phyloP scores from a whole-genome alignment of 108 stramenopile species.

The Ochromonas danica region DNA sequence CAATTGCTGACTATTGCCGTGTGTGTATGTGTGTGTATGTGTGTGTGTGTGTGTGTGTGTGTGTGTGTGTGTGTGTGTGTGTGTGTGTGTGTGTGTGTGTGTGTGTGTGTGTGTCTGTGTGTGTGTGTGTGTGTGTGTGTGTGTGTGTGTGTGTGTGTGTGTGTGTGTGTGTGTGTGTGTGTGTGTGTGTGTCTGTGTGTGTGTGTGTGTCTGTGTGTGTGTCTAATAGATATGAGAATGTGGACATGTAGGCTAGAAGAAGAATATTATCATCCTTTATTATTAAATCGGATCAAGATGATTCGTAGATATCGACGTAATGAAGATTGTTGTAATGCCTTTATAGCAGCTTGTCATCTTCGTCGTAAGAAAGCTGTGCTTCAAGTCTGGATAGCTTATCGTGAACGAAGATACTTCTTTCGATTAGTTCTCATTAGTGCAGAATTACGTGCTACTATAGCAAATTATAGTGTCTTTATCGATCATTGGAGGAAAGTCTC shows the following conservation, averaged over 20 bases:
- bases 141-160: neutral
- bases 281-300: neutral
- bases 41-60: neutral
- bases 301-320: constrained; percentile 5
- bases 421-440: neutral
- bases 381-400: neutral
- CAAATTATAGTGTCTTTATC: neutral
- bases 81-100: neutral
- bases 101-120: neutral
- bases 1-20: neutral
- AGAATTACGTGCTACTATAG: neutral
- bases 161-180: neutral
- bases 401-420: neutral
- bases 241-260: constrained; percentile 19
- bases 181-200: neutral
- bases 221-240: neutral
- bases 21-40: neutral
- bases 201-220: neutral
- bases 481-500: neutral
- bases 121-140: neutral
- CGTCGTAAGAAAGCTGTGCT: neutral
- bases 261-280: constrained; percentile 20
- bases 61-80: neutral
- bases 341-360: neutral
- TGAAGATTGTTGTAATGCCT: neutral